A percentile compares a stretch with the other conserved stretches of the same genome.
These are phyloP conservation scores for Abelmoschus esculentus DNA, from an alignment of 345 rosid species.

Conservation along the genomic window DNA sequence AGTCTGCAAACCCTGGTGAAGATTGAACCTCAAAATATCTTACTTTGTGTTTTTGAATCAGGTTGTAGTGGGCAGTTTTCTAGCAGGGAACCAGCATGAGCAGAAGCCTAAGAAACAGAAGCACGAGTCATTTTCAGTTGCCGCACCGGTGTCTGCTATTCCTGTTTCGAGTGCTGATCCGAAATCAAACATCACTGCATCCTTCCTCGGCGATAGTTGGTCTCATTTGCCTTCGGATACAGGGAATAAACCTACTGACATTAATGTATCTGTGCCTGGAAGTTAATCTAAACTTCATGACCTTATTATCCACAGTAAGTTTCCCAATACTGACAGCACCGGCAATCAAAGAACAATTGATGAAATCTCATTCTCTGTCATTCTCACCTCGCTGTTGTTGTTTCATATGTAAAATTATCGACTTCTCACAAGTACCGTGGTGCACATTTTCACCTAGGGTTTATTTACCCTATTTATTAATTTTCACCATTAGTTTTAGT, in stretches of 20 bases:
- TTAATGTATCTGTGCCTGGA: conserved; percentile 44
- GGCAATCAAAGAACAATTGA: conserved; percentile 8
- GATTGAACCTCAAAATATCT: not conserved
- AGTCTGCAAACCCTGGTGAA: not conserved
- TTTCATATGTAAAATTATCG: too few species aligned
- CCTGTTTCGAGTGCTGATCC: conserved; percentile 39
- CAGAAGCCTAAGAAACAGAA: conserved; percentile 52
- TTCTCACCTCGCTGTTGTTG: too few species aligned
- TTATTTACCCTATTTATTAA: conserved; percentile 13
- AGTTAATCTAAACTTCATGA: conserved; percentile 17
- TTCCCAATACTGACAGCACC: conserved; percentile 22
- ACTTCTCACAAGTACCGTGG: too few species aligned
- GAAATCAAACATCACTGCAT: conserved; percentile 25
- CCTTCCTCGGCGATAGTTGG: conserved; percentile 51
- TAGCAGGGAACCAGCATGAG: conserved; percentile 63
- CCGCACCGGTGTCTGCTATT: conserved; percentile 23
- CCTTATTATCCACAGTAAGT: conserved; percentile 6
- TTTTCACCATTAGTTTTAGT: conserved; percentile 15
- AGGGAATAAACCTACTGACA: conserved; percentile 46
- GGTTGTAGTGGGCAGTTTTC: conserved; percentile 84
- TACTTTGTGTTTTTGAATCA: conserved; percentile 19
- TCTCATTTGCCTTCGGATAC: conserved; percentile 36
- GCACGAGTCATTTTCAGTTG: conserved; percentile 27
- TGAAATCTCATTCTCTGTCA: not conserved
- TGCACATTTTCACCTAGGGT: conserved; percentile 5